Base-by-base conservation (phyloP, 306 rosid species). In the Casuarina equisetifolia region DNA sequence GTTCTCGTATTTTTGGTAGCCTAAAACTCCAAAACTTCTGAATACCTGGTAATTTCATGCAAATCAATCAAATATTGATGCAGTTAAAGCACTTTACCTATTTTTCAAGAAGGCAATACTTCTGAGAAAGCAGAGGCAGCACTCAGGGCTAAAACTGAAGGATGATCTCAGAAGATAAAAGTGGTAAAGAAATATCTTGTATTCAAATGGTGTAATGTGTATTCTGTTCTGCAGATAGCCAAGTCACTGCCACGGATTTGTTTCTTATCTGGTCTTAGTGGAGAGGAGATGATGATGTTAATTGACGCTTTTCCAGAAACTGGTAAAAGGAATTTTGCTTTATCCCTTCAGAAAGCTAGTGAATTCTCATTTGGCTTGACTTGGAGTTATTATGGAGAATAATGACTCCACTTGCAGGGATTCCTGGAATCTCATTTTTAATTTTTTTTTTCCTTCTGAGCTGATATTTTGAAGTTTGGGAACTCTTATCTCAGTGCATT, bases 281-380 rank as follows among this genome's bases (percentile, higher is more conserved):
- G 98, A 68, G 97, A 92, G 85, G 97, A 95, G 90, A 95, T 87
- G 98, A 88, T 95, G 89, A 89, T 91, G 97, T 91, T 95, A 80
- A 88, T 95, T 38, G 97, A 95, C 66, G 88, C 97, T 81, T 95
- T 91, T 81, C 96, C 93, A 3, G 97, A 95, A 77, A 76, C 91
- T 8, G 98, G 97, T 92, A 89, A 75, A 25, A 20, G 2, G 46
- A 48, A 68, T 39, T 68, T 71, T 32, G 73, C 50, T 52, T 16
- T 36, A 62, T 38, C 19, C 19, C 39, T 32, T 6, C 12, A 13
- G 42, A 38, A 62, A 62, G 42, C 40, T 35, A 36, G 69, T 62
- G 5, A 62, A 62, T 67, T 67, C 36, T 17, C 50, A 67, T 67
- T 42, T 12, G 9, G 15, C 42, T 67, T 42, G 50, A 42, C 25